phyloP scores from a whole-genome alignment of 2,329 filamentous ascomycete genomes.

The Gnomoniopsis smithogilvyi region DNA sequence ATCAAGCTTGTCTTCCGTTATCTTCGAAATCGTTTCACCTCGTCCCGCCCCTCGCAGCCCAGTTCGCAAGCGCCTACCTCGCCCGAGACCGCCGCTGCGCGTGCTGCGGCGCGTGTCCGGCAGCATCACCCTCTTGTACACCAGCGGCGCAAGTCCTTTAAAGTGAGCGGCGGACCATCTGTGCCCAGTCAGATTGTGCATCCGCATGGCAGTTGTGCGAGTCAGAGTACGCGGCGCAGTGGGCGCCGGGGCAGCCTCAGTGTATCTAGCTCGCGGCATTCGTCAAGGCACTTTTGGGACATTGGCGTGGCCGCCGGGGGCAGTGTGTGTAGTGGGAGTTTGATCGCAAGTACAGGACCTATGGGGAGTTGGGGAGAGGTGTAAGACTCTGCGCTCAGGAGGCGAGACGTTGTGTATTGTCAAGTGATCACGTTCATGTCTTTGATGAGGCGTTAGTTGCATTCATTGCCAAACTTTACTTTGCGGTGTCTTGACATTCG shows the following conservation, averaged over 20 bases:
- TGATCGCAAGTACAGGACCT: conserved; percentile 62
- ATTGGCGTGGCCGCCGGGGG: conserved; percentile 56
- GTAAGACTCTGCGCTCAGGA: conserved; percentile 27
- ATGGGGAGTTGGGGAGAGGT: conserved; percentile 81
- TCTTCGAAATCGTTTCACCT: conserved; percentile 70
- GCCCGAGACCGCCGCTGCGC: conserved; percentile 51
- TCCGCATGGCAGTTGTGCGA: conserved; percentile 71
- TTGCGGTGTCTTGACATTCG: background rate
- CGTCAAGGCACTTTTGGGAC: conserved; percentile 88
- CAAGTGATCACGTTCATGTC: background rate
- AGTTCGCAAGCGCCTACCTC: conserved; percentile 41
- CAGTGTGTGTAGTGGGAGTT: conserved; percentile 72
- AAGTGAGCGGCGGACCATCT: conserved; percentile 47
- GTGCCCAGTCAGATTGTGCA: conserved; percentile 31
- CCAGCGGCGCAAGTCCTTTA: conserved; percentile 55
- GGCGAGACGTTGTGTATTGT: background rate
- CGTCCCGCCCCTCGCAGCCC: conserved; percentile 35
- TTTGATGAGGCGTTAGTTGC: background rate
- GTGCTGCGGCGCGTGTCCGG: conserved; percentile 73
- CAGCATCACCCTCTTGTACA: conserved; percentile 83
- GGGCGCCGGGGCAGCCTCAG: conserved; percentile 66
- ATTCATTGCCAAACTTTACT: background rate
- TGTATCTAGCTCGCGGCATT: conserved; percentile 68
- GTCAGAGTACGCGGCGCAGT: conserved; percentile 78
- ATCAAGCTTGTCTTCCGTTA: conserved; percentile 90